Percentiles rank a stretch among this genome's conserved stretches.
These are phyloP conservation scores for Oligophagozyma castellii DNA, from an alignment of 1,139 yeast species.

Conservation along the genomic window DNA sequence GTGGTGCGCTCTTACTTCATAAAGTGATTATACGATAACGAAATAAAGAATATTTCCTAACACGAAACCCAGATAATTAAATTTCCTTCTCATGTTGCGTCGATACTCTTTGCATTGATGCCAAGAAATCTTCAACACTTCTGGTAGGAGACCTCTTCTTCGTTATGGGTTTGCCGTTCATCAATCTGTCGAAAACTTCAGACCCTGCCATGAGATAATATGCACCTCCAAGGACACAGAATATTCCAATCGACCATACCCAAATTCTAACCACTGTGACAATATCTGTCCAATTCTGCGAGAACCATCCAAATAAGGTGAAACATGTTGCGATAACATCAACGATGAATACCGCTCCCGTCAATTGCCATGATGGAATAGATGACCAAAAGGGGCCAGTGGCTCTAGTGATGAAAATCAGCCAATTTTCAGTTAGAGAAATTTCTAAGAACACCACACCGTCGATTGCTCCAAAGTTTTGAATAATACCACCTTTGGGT, in stretches of 20 bases:
- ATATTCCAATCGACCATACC: conserved; percentile 90
- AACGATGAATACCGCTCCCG: conserved; percentile 79
- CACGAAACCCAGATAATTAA: conserved; percentile 7
- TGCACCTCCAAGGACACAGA: conserved; percentile 92
- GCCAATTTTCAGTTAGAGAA: conserved; percentile 88
- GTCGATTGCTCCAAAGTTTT: conserved; percentile 82
- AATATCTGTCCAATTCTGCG: conserved; percentile 91
- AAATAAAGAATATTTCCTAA: not conserved
- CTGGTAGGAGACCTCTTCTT: conserved; percentile 46
- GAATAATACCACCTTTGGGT: conserved; percentile 75
- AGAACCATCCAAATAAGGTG: conserved; percentile 91
- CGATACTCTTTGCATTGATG: conserved; percentile 94
- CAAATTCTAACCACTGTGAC: conserved; percentile 87
- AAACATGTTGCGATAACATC: conserved; percentile 81
- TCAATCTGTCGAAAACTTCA: conserved; percentile 73
- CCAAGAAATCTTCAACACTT: conserved; percentile 85
- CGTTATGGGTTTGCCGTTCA: conserved; percentile 75
- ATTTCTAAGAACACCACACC: conserved; percentile 84
- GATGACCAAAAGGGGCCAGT: conserved; percentile 92
- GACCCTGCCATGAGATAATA: conserved; percentile 84
- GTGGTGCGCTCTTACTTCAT: too few relatives aligned
- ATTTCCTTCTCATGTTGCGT: conserved; percentile 76
- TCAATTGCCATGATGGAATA: conserved; percentile 80
- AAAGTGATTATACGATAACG: too few relatives aligned
- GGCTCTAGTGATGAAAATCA: conserved; percentile 87